These are phyloP conservation scores for Conticribra guillardii DNA, from an alignment of 108 stramenopile genomes.

Conservation along the genomic window DNA sequence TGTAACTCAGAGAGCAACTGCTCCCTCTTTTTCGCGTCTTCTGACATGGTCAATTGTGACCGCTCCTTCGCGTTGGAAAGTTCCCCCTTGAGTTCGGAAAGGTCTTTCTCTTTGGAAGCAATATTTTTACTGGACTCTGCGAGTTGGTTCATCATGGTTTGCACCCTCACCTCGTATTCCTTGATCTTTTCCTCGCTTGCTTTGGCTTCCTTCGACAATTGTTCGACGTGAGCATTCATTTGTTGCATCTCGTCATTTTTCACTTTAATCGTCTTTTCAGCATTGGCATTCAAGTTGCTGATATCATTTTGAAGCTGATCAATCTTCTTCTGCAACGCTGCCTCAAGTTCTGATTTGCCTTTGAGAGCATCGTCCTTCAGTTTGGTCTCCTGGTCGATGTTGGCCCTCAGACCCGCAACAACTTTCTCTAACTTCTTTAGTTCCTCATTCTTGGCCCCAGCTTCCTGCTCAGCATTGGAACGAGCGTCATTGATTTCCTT, in stretches of 20 bases:
- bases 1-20: slow-evolving; percentile 8
- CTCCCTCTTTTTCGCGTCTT: slow-evolving; percentile 20
- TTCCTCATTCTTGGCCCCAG: slow-evolving; percentile 10
- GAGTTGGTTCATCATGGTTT: background rate
- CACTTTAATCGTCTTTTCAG: slow-evolving; percentile 7
- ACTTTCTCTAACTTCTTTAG: slow-evolving; percentile 14
- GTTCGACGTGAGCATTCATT: slow-evolving; percentile 21
- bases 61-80: background rate
- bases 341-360: slow-evolving; percentile 18
- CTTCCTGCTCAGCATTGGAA: slow-evolving; percentile 9
- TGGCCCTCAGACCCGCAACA: background rate
- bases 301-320: slow-evolving; percentile 10
- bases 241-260: slow-evolving; percentile 19
- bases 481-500: slow-evolving; percentile 7
- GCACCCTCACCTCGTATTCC: background rate
- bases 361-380: slow-evolving; percentile 23
- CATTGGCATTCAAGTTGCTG: slow-evolving; percentile 2
- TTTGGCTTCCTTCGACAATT: background rate
- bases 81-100: background rate
- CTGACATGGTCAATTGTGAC: background rate
- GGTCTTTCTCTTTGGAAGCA: background rate
- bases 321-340: slow-evolving; percentile 4
- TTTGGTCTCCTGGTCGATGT: slow-evolving; percentile 18
- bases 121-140: background rate
- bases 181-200: background rate